These are phyloP conservation scores for Hymenoscyphus scutula DNA, from an alignment of 2,329 filamentous ascomycete species.

Conservation along the genomic window DNA sequence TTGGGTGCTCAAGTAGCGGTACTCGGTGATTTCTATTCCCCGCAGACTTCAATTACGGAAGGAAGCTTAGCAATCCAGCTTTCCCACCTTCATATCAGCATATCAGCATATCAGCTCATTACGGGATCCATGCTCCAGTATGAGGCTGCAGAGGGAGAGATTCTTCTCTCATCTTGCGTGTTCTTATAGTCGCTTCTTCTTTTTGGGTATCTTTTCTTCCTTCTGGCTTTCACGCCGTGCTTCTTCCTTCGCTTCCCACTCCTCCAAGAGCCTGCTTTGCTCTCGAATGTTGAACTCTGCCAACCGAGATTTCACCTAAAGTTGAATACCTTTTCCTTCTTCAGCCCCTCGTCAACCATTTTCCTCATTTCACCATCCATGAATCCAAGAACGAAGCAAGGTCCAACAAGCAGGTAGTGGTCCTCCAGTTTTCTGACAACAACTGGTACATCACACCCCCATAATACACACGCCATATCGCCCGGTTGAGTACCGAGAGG, in stretches of 20 bases:
- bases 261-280: background rate
- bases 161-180: background rate
- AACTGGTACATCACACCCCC: slow-evolving; percentile 14
- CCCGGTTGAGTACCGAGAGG: slow-evolving; percentile 6
- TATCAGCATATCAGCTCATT: no score
- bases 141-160: no score
- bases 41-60: no score
- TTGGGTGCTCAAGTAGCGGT: no score
- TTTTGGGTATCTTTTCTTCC: background rate
- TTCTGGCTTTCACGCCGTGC: background rate
- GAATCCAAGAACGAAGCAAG: slow-evolving; percentile 16
- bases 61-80: no score
- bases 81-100: no score
- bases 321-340: slow-evolving; percentile 7
- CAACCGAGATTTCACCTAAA: background rate
- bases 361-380: slow-evolving; percentile 15
- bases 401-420: slow-evolving; percentile 11
- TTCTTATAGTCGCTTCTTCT: background rate
- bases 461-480: slow-evolving; percentile 12
- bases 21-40: no score
- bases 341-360: slow-evolving; percentile 6
- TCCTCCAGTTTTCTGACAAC: slow-evolving; percentile 11
- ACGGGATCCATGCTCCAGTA: no score
- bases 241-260: background rate
- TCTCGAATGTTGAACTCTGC: background rate